Evolutionary conservation across 2,329 filamentous ascomycete genomes (phyloP).

Genomic region (Ophiocordyceps sinensis): DNA sequence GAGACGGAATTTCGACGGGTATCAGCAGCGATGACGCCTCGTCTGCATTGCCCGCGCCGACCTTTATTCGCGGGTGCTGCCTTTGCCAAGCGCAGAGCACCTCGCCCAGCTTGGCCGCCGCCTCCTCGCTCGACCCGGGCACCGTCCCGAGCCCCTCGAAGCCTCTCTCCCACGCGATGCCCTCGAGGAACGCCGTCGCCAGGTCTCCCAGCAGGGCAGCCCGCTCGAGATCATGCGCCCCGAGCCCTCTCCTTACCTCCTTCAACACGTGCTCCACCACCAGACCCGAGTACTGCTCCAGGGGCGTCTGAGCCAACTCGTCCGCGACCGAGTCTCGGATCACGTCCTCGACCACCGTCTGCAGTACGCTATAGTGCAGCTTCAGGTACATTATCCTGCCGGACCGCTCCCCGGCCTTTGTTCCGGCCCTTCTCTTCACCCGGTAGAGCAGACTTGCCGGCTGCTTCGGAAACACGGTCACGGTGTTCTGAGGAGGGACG

Average conservation of each 20-base stretch:
- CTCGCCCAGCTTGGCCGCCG: constrained; percentile 10
- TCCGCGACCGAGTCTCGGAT: constrained; percentile 28
- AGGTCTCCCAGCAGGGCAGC: constrained; percentile 38
- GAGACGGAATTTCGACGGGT: constrained; percentile 74
- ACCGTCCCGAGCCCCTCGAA: constrained; percentile 35
- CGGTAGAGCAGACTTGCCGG: constrained; percentile 72
- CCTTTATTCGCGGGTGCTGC: constrained; percentile 11
- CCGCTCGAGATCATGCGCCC: constrained; percentile 38
- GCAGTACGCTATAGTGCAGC: constrained; percentile 61
- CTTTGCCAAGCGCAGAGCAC: constrained; percentile 19
- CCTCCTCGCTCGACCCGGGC: constrained; percentile 18
- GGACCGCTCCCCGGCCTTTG: constrained; percentile 15
- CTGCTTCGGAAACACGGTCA: constrained; percentile 66
- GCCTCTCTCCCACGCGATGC: constrained; percentile 30
- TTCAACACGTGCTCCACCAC: constrained; percentile 28
- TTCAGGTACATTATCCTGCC: constrained; percentile 47
- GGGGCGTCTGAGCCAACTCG: constrained; percentile 22
- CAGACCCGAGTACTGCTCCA: constrained; percentile 32
- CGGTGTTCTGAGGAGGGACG: constrained; percentile 30
- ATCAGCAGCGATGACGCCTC: constrained; percentile 59
- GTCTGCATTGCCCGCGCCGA: constrained; percentile 9
- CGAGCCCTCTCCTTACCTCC: constrained; percentile 28
- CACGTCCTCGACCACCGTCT: constrained; percentile 52
- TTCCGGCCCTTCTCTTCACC: constrained; percentile 42
- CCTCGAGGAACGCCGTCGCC: constrained; percentile 30